Percentiles rank a stretch among this genome's conserved stretches.
phyloP scores from a whole-genome alignment of 345 rosid genomes.

The Citrus cavaleriei region DNA sequence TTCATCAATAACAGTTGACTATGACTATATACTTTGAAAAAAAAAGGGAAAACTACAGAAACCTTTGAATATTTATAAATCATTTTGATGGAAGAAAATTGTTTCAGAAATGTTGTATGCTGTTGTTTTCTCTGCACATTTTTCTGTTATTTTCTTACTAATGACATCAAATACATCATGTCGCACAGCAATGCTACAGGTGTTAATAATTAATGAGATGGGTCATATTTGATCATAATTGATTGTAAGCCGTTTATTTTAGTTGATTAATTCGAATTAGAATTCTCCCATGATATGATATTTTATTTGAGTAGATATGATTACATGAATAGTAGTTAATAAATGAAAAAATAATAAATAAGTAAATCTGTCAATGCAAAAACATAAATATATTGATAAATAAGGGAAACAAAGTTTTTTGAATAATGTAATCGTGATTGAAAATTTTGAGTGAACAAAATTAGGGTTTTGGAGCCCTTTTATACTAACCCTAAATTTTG shows the following conservation, averaged over 20 bases:
- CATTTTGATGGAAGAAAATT: neutral
- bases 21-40: too few species aligned
- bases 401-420: too few species aligned
- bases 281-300: too few species aligned
- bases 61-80: neutral
- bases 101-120: neutral
- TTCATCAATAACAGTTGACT: neutral
- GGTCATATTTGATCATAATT: neutral
- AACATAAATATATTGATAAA: too few species aligned
- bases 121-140: neutral
- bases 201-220: neutral
- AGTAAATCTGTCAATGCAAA: accelerated
- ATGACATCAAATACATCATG: neutral
- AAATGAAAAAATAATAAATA: too few species aligned
- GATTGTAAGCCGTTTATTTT: neutral
- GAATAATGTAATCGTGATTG: too few species aligned
- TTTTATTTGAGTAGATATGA: too few species aligned
- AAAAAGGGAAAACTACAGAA: neutral
- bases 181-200: neutral
- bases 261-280: neutral
- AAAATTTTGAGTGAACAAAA: too few species aligned
- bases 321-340: too few species aligned
- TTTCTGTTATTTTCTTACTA: neutral
- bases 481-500: too few species aligned
- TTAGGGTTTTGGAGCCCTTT: too few species aligned